Base-by-base conservation (phyloP, 192 early-diverging fungal species). In the Linnemannia schmuckeri region DNA sequence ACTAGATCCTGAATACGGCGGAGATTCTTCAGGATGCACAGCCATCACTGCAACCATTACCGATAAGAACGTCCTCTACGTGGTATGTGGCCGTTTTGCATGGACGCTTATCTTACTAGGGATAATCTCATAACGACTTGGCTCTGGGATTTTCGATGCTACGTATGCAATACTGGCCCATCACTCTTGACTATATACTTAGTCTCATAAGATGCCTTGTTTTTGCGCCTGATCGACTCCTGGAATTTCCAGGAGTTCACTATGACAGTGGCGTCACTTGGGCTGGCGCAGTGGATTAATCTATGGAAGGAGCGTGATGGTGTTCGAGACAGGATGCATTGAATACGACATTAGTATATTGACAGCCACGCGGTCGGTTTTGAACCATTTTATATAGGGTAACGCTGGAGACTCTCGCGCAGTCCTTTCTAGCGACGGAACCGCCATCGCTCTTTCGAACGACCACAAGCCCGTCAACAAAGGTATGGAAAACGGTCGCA, bases 391-490 rank as follows among this genome's bases (percentile, higher is more conserved):
- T 38, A 27, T 12, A 69, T 76, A 93, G 92, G 94, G 93, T 70
- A 99, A 99, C 82, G 97, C 97, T 6, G 99, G 99, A 70, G 99
- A 99, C 89, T 98, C 97, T 61, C 93, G 99, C 69, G 95, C 96
- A 63, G 94, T 99, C 70, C 89, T 99, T 75, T 94, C 94, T 78
- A 88, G 85, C 71, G 89, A 92, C 71, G 99, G 99, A 24, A 85
- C 88, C 18, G 95, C 95, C 9, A 89, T 91, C 12, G 88, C 95
- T 18, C 89, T 99, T 78, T 97, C 96, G 47, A 91, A 92, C 79
- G 99, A 99, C 89, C 99, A 99, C 90, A 99, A 99, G 91, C 99
- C 99, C 40, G 93, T 91, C 22, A 96, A 97, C 87, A 93, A 92
- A 85, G 89, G 89, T 89, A 85, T 52, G 38, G 24, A 68, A 20